Conservation (phyloP, 2,329 filamentous ascomycete genomes). For the Colletotrichum cereale region DNA sequence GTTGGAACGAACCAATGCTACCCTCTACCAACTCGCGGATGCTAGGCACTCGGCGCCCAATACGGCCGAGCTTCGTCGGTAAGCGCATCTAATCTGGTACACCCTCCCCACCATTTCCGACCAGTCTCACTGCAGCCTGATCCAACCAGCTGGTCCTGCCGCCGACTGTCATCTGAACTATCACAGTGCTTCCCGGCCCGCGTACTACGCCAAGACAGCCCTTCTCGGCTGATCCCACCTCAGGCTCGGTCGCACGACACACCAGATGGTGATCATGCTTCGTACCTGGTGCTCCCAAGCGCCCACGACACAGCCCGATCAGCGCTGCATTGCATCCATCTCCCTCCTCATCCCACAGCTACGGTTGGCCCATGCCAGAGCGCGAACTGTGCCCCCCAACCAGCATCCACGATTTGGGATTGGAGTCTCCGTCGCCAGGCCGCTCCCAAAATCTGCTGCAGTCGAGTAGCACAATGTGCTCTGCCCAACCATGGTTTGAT, state of each 20-base stretch:
- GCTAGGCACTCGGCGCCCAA: not conserved
- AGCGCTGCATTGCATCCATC: conserved; percentile 32
- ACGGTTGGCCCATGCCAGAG: conserved; percentile 15
- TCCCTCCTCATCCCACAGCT: conserved; percentile 6
- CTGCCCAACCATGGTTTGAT: not conserved
- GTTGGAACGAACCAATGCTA: not conserved
- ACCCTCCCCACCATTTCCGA: conserved; percentile 1
- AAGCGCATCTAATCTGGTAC: not conserved
- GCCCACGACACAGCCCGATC: conserved; percentile 30
- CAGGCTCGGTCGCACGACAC: conserved; percentile 11
- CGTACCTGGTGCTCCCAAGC: conserved; percentile 4
- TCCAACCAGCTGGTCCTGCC: conserved; percentile 25
- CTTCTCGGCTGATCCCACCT: conserved; percentile 11
- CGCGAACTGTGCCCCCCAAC: conserved; percentile 6
- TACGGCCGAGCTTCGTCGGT: not conserved
- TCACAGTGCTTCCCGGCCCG: conserved; percentile 9
- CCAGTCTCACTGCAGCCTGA: conserved; percentile 28
- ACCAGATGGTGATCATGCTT: conserved; percentile 6
- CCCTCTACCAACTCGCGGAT: not conserved
- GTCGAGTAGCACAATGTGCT: not conserved
- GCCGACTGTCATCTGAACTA: conserved; percentile 30
- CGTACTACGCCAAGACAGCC: conserved; percentile 26
- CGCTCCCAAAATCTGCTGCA: not conserved
- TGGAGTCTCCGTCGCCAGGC: not conserved
- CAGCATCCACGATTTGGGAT: conserved; percentile 7